A percentile compares a stretch with the other conserved stretches of the same genome.
These are phyloP conservation scores for Chlamydomonas sp. DNA, from an alignment of 139 green algal genomes.

Conservation along the genomic window DNA sequence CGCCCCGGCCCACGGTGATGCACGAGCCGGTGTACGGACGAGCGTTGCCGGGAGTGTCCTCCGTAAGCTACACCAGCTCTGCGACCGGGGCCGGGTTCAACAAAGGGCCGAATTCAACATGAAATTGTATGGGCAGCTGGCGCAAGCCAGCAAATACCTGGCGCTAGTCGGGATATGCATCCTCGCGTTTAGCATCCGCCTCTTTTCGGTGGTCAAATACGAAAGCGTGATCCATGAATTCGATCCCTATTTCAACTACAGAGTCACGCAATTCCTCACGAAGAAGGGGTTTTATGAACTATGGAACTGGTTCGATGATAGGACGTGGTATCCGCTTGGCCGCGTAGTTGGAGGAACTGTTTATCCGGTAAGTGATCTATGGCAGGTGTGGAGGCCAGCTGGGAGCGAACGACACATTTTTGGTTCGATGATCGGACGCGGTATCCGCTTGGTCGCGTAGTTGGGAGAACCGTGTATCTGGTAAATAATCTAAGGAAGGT, in stretches of 20 bases:
- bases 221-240: constrained; percentile 91
- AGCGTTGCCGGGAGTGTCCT: too few species aligned
- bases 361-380: constrained; percentile 75
- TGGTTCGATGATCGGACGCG: constrained; percentile 90
- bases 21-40: too few species aligned
- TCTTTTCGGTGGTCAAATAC: constrained; percentile 96
- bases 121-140: constrained; percentile 9
- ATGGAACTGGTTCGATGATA: constrained; percentile 94
- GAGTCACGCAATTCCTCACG: constrained; percentile 86
- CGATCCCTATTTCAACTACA: constrained; percentile 79
- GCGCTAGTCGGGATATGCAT: constrained; percentile 76
- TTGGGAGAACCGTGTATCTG: constrained; percentile 87
- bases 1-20: too few species aligned
- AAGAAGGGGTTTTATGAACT: constrained; percentile 86
- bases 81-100: too few species aligned
- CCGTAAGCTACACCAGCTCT: too few species aligned
- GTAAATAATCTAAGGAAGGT: constrained; percentile 32
- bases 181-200: constrained; percentile 74
- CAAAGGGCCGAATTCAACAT: background rate
- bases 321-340: constrained; percentile 92
- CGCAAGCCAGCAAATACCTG: constrained; percentile 44
- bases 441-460: constrained; percentile 87
- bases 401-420: too few species aligned
- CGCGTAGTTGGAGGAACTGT: constrained; percentile 90
- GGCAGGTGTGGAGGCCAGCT: background rate